These are phyloP conservation scores for Pseudogymnoascus sp. DNA, from an alignment of 2,329 filamentous ascomycete species.

Conservation along the genomic window DNA sequence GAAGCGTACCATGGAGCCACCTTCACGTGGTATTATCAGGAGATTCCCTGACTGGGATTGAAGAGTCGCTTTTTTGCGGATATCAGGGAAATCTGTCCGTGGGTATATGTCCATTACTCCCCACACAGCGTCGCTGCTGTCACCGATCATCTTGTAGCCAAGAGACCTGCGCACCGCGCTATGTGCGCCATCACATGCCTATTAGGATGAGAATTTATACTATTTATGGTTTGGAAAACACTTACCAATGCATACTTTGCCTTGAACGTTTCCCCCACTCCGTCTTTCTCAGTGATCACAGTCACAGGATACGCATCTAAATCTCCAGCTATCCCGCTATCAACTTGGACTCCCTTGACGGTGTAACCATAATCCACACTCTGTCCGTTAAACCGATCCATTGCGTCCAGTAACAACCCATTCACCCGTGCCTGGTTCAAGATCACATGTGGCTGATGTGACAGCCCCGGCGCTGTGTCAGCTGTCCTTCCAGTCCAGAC, in stretches of 20 bases:
- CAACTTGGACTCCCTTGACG: slow-evolving; percentile 33
- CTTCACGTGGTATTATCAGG: slow-evolving; percentile 54
- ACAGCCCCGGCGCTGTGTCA: not conserved
- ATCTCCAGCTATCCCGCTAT: slow-evolving; percentile 24
- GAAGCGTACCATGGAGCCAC: slow-evolving; percentile 47
- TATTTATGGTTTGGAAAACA: slow-evolving; percentile 21
- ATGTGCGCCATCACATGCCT: slow-evolving; percentile 38
- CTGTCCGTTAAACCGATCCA: slow-evolving; percentile 32
- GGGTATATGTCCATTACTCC: slow-evolving; percentile 46
- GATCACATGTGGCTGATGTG: slow-evolving; percentile 45
- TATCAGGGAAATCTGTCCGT: slow-evolving; percentile 51
- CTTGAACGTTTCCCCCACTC: slow-evolving; percentile 32
- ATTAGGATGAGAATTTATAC: slow-evolving; percentile 15
- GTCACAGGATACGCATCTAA: slow-evolving; percentile 13
- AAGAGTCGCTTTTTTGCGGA: slow-evolving; percentile 47
- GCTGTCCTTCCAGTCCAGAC: not conserved
- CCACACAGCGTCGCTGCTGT: slow-evolving; percentile 49
- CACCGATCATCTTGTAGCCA: slow-evolving; percentile 50
- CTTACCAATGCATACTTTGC: slow-evolving; percentile 44
- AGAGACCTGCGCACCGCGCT: slow-evolving; percentile 40
- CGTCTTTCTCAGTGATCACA: slow-evolving; percentile 35
- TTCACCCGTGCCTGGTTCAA: slow-evolving; percentile 49
- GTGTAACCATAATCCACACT: slow-evolving; percentile 44
- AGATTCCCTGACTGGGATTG: slow-evolving; percentile 47
- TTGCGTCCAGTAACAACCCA: slow-evolving; percentile 42